phyloP scores from a whole-genome alignment of 352 stramenopile species.

The Phytophthora quininea region DNA sequence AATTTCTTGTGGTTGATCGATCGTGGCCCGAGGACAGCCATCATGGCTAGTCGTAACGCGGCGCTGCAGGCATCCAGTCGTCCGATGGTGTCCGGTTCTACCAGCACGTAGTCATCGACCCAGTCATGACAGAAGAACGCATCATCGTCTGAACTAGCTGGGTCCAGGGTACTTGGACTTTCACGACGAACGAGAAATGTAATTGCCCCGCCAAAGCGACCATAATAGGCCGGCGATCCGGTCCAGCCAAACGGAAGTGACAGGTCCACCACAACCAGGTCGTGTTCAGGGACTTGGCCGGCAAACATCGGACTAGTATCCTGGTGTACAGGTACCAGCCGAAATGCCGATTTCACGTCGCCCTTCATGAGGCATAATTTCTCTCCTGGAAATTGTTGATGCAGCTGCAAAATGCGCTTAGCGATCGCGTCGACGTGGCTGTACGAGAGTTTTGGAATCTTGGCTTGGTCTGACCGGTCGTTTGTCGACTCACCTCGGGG shows the following conservation, averaged over 20 bases:
- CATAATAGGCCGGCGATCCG: neutral
- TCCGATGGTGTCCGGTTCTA: neutral
- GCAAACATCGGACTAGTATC: neutral
- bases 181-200: slow-evolving; percentile 4
- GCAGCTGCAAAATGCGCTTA: neutral
- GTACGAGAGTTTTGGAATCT: neutral
- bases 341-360: neutral
- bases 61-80: neutral
- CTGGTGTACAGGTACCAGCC: neutral
- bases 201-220: slow-evolving; percentile 4
- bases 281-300: neutral
- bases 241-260: slow-evolving; percentile 11
- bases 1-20: slow-evolving; percentile 17
- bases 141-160: neutral
- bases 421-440: neutral
- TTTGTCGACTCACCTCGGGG: neutral
- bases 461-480: neutral
- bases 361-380: slow-evolving; percentile 3
- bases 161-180: neutral
- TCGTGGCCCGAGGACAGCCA: neutral
- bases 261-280: neutral
- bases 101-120: slow-evolving; percentile 12
- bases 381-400: neutral
- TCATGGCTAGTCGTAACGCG: slow-evolving; percentile 2
- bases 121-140: slow-evolving; percentile 8